Base-by-base conservation (phyloP, 768 basidiomycete species). In the Dioszegia aurantiaca region DNA sequence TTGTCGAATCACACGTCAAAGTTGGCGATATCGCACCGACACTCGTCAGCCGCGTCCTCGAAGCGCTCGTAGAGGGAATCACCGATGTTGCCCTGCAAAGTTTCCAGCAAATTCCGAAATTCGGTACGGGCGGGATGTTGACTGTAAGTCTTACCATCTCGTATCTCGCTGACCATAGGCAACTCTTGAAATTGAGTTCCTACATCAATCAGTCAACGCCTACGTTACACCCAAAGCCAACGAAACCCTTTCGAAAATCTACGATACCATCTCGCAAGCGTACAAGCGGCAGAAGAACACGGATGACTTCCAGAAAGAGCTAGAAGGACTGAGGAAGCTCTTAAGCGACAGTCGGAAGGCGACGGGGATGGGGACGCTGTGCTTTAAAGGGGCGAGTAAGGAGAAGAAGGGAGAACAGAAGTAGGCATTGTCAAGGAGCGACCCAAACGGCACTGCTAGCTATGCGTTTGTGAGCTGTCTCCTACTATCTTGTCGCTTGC, bases 41-140 rank as follows among this genome's bases (percentile, higher is more conserved):
- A 8, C 82, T 94, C 40, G 81, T 98, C 26, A 84, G 90, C 42
- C 85, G 93, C n/a, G 85, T 86, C 26, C 79, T 98, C 43, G 84
- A 85, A 58, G 81, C 85, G 17, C 82, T 97, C 16, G 87, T 93
- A 14, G 87, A 90, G 60, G 86, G 88, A 58, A 79, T 94, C 17
- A 87, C 91, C 14, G 82, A 84, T 9, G 90, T 92, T 68, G 87
- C 92, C 0, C 80, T 97, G 55, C 82, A 81, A 14, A 89, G 86
- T 76, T 93, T 99, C 83, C 83, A 83, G 65, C 86, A 92, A 77
- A 85, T 98, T 40, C 87, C 86, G 69, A 83, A 86, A 47, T 97
- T 95, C 71, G 92, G 93, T 17, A 95, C 97, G 87, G 95, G 95
- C 28, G 95, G 95, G 9, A 98, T 98, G 95, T 82, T 99, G 42